These are phyloP conservation scores for Chlorociboria aeruginascens DNA, from an alignment of 495 filamentous ascomycete species.

Conservation along the genomic window DNA sequence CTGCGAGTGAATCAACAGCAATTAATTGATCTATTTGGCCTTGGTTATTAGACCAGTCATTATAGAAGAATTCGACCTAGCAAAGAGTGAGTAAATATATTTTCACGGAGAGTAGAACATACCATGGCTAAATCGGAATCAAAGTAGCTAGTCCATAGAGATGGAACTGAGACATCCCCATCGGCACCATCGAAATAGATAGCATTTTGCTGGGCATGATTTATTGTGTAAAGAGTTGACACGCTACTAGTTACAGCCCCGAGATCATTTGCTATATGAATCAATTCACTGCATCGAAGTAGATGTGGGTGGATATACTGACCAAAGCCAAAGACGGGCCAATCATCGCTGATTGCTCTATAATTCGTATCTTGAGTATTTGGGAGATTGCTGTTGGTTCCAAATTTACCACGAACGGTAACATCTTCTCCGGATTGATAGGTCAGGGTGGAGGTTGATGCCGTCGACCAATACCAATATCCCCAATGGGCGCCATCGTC, in stretches of 20 bases:
- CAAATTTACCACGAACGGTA: conserved; percentile 53
- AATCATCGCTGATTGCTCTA: conserved; percentile 58
- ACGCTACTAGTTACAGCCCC: conserved; percentile 23
- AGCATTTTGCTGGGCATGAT: conserved; percentile 65
- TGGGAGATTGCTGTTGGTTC: conserved; percentile 44
- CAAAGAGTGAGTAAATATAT: not conserved
- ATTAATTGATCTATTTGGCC: conserved; percentile 59
- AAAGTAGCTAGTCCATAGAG: conserved; percentile 67
- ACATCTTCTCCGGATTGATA: conserved; percentile 60
- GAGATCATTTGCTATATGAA: conserved; percentile 47
- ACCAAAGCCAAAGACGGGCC: conserved; percentile 78
- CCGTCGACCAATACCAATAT: conserved; percentile 58
- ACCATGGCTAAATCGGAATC: not conserved
- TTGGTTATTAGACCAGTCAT: conserved; percentile 51
- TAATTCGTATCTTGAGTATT: conserved; percentile 56
- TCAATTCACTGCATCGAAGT: too few species aligned
- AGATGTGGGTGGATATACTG: too few species aligned
- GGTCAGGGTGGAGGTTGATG: conserved; percentile 22
- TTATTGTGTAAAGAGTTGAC: conserved; percentile 60
- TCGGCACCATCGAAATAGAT: conserved; percentile 65
- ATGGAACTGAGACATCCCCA: conserved; percentile 54
- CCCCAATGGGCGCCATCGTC: conserved; percentile 68
- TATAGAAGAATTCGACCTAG: conserved; percentile 53
- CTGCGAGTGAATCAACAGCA: conserved; percentile 55
- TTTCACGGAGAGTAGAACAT: too few species aligned